Evolutionary conservation across 148 eudicot species (phyloP).

Genomic region (Rhododendron ferrugineum): DNA sequence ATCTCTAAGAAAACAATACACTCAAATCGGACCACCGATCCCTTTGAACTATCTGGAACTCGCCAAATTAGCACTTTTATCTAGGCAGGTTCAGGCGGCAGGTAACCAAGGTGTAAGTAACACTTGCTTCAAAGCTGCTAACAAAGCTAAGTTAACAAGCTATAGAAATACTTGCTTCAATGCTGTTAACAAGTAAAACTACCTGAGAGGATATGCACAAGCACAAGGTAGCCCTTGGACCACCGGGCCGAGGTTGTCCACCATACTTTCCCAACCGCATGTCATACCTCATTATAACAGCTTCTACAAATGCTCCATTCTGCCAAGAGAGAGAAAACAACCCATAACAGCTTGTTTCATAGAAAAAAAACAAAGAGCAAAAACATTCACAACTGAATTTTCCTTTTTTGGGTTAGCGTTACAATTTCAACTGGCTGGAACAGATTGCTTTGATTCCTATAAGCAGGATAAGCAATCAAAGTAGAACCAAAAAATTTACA

Average conservation of each 20-base stretch:
- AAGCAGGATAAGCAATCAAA: no score
- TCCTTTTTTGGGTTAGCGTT: background rate
- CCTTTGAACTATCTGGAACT: background rate
- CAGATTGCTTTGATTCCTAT: background rate
- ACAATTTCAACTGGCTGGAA: background rate
- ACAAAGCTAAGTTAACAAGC: background rate
- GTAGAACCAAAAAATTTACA: background rate
- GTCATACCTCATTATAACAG: slow-evolving; percentile 96
- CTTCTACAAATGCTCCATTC: slow-evolving; percentile 91
- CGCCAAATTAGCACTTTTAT: background rate
- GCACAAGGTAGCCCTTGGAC: slow-evolving; percentile 78
- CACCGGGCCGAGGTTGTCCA: slow-evolving; percentile 87
- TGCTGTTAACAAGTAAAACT: background rate
- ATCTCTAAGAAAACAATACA: background rate
- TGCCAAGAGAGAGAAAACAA: slow-evolving; percentile 21
- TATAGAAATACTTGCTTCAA: background rate
- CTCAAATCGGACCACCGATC: background rate
- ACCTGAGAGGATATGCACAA: slow-evolving; percentile 98
- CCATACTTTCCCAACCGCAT: slow-evolving; percentile 71
- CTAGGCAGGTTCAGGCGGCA: background rate
- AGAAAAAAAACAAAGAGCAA: background rate
- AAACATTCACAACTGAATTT: background rate
- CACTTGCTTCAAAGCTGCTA: background rate
- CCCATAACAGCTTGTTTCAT: background rate
- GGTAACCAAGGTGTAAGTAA: background rate